Evolutionary conservation across 768 basidiomycete genomes (phyloP).

Genomic region (Russula vinacea): DNA sequence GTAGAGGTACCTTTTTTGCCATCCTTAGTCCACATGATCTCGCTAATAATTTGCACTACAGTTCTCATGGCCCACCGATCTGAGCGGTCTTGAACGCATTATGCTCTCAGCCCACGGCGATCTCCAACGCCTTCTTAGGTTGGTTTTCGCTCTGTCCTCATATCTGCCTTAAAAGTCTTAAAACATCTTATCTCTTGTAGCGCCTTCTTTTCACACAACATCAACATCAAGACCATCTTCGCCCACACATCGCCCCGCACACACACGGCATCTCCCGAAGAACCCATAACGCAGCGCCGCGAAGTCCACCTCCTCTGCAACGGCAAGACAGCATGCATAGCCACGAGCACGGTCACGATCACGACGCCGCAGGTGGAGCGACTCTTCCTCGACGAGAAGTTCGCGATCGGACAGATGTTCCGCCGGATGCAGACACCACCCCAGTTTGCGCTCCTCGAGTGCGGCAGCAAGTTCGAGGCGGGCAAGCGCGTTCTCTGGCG

Average conservation of each 20-base stretch:
- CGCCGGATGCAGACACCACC: conserved; percentile 51
- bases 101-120: conserved; percentile 68
- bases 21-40: background rate
- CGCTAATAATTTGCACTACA: background rate
- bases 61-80: conserved; percentile 43
- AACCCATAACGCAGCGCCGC: conserved; percentile 58
- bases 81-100: conserved; percentile 64
- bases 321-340: conserved; percentile 54
- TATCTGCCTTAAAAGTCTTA: background rate
- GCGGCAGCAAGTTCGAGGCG: conserved; percentile 40
- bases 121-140: conserved; percentile 68
- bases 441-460: conserved; percentile 55
- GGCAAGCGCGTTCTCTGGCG: conserved; percentile 44
- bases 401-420: conserved; percentile 68
- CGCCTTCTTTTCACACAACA: conserved; percentile 62
- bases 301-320: conserved; percentile 62
- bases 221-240: conserved; percentile 56
- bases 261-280: conserved; percentile 41
- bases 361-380: conserved; percentile 54
- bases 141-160: conserved; percentile 13
- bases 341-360: conserved; percentile 63
- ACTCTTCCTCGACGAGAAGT: conserved; percentile 66
- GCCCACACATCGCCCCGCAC: conserved; percentile 44
- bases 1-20: conserved; percentile 20
- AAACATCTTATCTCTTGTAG: conserved; percentile 40